phyloP scores from a whole-genome alignment of 768 basidiomycete species.

The Serendipita sp. region DNA sequence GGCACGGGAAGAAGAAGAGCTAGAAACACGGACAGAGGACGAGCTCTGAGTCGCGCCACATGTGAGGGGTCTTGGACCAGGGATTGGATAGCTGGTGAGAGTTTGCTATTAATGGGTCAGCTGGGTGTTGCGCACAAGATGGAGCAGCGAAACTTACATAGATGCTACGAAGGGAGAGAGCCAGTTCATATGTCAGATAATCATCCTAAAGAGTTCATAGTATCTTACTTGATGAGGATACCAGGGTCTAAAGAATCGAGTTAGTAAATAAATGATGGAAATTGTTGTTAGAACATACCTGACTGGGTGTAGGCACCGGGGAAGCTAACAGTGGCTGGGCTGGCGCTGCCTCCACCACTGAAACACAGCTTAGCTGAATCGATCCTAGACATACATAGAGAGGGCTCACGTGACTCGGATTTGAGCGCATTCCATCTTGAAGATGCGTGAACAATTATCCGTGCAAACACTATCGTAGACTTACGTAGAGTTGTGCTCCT shows the following conservation, averaged over 20 bases:
- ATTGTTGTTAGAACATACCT: conserved; percentile 11
- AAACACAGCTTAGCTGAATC: no score
- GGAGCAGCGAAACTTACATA: neutral
- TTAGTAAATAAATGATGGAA: neutral
- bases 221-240: conserved; percentile 17
- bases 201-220: no score
- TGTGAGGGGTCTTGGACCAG: conserved; percentile 18
- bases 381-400: neutral
- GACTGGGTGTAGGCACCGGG: neutral
- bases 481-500: conserved; percentile 39
- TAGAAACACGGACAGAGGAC: neutral
- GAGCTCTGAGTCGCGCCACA: conserved; percentile 12
- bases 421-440: conserved; percentile 20
- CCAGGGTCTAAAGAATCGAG: conserved; percentile 17
- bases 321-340: neutral
- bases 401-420: neutral
- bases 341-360: neutral
- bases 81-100: neutral
- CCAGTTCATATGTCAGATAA: neutral
- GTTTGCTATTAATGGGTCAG: neutral
- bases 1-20: neutral
- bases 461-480: conserved; percentile 10
- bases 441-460: neutral
- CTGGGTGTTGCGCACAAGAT: neutral
- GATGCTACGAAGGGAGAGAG: neutral